Conservation (phyloP, 345 rosid species). For the Mallotus nudiflorus region DNA sequence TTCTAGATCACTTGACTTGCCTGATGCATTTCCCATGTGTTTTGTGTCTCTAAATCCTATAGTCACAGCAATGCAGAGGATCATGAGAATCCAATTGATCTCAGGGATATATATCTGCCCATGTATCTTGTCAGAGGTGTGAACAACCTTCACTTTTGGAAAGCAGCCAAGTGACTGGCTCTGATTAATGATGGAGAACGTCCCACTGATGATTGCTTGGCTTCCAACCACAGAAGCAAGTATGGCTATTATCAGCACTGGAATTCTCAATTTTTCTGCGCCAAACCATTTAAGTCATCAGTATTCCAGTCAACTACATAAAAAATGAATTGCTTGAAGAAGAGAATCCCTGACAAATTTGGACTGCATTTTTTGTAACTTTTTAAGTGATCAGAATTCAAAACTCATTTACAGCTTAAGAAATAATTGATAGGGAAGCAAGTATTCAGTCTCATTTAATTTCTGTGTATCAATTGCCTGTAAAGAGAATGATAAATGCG, state of each 20-base stretch:
- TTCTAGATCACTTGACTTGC: constrained; percentile 29
- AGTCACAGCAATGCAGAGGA: constrained; percentile 95
- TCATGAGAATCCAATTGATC: constrained; percentile 97
- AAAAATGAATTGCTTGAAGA: background rate
- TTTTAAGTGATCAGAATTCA: no score
- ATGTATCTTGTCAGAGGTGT: constrained; percentile 96
- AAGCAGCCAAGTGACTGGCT: constrained; percentile 99
- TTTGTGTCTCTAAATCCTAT: constrained; percentile 96
- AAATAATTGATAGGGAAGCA: no score
- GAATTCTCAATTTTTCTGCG: constrained; percentile 76
- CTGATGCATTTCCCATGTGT: constrained; percentile 97
- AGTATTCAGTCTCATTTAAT: background rate
- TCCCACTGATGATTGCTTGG: constrained; percentile 98
- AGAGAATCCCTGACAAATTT: background rate
- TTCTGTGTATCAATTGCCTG: background rate
- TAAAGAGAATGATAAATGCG: background rate
- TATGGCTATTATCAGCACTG: constrained; percentile 83
- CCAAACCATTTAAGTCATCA: constrained; percentile 13
- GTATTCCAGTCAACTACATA: background rate
- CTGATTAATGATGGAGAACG: constrained; percentile 98
- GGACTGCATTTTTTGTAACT: background rate
- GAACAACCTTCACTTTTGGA: constrained; percentile 95
- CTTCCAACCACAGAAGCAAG: constrained; percentile 99
- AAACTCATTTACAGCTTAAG: no score
- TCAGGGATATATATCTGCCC: constrained; percentile 99